Evolutionary conservation across 2,329 filamentous ascomycete genomes (phyloP).

Genomic region (Nannizziopsis barbatae): DNA sequence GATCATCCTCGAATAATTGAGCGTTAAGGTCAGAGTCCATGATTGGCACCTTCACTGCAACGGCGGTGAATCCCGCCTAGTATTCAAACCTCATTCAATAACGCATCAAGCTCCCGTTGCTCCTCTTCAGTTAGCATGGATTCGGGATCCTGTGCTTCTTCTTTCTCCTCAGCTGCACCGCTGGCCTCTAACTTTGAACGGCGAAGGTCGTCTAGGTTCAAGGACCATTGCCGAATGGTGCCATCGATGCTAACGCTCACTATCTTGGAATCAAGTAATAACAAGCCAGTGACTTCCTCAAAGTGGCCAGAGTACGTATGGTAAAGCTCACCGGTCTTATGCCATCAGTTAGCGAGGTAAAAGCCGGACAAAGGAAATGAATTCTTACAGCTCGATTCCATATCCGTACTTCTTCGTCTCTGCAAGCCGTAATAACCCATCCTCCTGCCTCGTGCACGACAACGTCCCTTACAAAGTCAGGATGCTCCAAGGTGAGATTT

Average conservation of each 20-base stretch:
- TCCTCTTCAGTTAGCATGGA: slow-evolving; percentile 70
- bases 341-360: slow-evolving; percentile 22
- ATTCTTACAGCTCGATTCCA: slow-evolving; percentile 56
- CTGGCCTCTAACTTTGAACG: slow-evolving; percentile 41
- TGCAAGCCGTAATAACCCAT: slow-evolving; percentile 76
- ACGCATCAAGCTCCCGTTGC: slow-evolving; percentile 78
- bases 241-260: slow-evolving; percentile 83
- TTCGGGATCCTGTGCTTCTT: slow-evolving; percentile 36
- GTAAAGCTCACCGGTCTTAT: slow-evolving; percentile 56
- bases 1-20: too few species aligned
- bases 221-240: slow-evolving; percentile 73
- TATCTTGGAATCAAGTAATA: slow-evolving; percentile 49
- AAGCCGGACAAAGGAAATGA: background rate
- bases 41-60: too few species aligned
- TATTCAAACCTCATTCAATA: slow-evolving; percentile 66
- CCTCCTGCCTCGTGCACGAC: slow-evolving; percentile 56
- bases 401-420: slow-evolving; percentile 82
- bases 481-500: slow-evolving; percentile 65
- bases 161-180: slow-evolving; percentile 36
- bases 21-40: too few species aligned
- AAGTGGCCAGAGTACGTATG: slow-evolving; percentile 73
- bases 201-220: slow-evolving; percentile 52
- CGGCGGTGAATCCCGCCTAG: background rate
- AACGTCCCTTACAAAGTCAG: slow-evolving; percentile 81
- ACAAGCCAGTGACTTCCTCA: slow-evolving; percentile 79